A percentile compares a stretch with the other conserved stretches of the same genome.
phyloP scores from a whole-genome alignment of 352 stramenopile species.

The Pythium pyrilobum region DNA sequence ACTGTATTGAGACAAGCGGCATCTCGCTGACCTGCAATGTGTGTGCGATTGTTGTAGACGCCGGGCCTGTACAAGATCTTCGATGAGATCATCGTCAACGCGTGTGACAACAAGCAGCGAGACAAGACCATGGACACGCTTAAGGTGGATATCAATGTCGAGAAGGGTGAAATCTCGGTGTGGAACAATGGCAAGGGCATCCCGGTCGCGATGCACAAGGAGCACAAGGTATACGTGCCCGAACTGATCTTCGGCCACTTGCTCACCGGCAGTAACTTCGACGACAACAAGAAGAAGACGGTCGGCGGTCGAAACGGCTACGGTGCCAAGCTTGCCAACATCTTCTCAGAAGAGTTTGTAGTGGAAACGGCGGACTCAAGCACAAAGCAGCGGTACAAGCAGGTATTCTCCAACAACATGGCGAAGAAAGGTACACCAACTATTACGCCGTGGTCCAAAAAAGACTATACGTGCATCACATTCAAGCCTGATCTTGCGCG shows the following conservation, averaged over 20 bases:
- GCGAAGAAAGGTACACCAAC: slow-evolving; percentile 79
- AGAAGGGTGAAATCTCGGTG: slow-evolving; percentile 92
- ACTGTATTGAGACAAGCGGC: no score
- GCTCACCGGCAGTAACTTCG: slow-evolving; percentile 97
- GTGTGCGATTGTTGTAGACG: slow-evolving; percentile 44
- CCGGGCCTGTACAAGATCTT: slow-evolving; percentile 99
- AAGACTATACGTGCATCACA: slow-evolving; percentile 94
- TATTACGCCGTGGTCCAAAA: slow-evolving; percentile 77
- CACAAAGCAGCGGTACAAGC: slow-evolving; percentile 91
- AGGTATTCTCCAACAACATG: slow-evolving; percentile 94
- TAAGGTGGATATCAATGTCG: slow-evolving; percentile 93
- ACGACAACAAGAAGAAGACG: slow-evolving; percentile 96
- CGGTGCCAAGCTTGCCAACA: slow-evolving; percentile 99
- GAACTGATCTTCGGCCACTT: slow-evolving; percentile 98
- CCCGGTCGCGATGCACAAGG: slow-evolving; percentile 94
- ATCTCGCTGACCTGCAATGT: no score
- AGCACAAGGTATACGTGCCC: slow-evolving; percentile 97
- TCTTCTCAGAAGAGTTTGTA: slow-evolving; percentile 99
- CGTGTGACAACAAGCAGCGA: slow-evolving; percentile 99
- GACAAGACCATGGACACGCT: slow-evolving; percentile 94
- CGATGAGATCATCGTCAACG: slow-evolving; percentile 99
- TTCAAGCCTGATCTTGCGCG: slow-evolving; percentile 94
- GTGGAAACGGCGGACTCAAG: slow-evolving; percentile 97
- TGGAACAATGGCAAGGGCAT: slow-evolving; percentile 98
- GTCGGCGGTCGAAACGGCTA: slow-evolving; percentile 96